These are phyloP conservation scores for Calocybe cyanea DNA, from an alignment of 768 basidiomycete species.

Conservation along the genomic window DNA sequence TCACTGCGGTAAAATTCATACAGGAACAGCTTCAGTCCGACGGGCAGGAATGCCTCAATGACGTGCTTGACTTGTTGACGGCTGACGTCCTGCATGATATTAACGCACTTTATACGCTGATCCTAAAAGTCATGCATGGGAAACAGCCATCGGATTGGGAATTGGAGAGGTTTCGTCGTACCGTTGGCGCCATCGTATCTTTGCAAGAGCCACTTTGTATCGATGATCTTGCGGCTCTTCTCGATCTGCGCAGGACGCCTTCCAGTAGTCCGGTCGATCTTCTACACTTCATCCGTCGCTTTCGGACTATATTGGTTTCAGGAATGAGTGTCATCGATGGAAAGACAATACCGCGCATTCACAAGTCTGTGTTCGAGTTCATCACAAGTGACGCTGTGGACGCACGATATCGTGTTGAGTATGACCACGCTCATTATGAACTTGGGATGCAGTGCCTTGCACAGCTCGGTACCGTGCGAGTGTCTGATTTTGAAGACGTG, in stretches of 20 bases:
- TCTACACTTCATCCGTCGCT: conserved; percentile 12
- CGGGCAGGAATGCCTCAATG: conserved; percentile 12
- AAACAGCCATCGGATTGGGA: conserved; percentile 3
- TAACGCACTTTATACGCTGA: conserved; percentile 9
- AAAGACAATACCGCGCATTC: conserved; percentile 15
- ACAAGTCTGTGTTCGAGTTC: conserved; percentile 17
- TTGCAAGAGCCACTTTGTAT: conserved; percentile 11
- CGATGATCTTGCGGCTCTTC: conserved; percentile 5
- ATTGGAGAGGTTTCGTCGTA: conserved; percentile 14
- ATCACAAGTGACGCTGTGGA: conserved; percentile 8
- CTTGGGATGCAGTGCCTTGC: conserved; percentile 8
- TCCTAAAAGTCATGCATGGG: conserved; percentile 3
- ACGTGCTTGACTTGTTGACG: conserved; percentile 9
- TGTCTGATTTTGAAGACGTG: background rate
- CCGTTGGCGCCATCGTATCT: conserved; percentile 14
- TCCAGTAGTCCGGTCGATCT: conserved; percentile 6
- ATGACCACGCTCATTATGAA: conserved; percentile 4
- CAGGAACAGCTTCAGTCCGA: background rate
- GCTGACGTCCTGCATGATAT: conserved; percentile 11
- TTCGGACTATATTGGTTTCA: conserved; percentile 15
- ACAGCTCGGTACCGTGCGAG: background rate
- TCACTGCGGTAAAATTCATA: conserved; percentile 8
- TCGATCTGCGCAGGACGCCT: conserved; percentile 6
- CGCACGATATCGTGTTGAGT: conserved; percentile 3
- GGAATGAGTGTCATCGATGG: conserved; percentile 9